Conservation (phyloP, 768 basidiomycete species). For the Tricholoma saponaceum region DNA sequence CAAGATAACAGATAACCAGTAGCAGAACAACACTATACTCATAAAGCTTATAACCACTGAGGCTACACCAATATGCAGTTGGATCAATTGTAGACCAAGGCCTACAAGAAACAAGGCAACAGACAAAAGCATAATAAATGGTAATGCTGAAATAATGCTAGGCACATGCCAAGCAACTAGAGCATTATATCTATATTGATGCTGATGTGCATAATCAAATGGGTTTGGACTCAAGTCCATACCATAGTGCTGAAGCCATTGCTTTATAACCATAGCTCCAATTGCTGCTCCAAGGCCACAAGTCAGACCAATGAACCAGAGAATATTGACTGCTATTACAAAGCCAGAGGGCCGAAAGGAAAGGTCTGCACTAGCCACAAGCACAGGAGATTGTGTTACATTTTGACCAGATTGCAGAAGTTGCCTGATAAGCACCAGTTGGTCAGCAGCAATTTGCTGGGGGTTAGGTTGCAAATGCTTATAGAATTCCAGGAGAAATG, state of each 20-base stretch:
- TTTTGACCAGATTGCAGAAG: slow-evolving; percentile 6
- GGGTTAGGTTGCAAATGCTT: slow-evolving; percentile 11
- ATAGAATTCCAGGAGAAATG: slow-evolving; percentile 18
- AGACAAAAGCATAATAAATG: slow-evolving; percentile 18
- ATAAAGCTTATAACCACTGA: slow-evolving; percentile 6
- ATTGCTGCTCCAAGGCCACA: slow-evolving; percentile 17
- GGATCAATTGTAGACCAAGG: slow-evolving; percentile 12
- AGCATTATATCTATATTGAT: slow-evolving; percentile 16
- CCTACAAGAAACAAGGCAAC: slow-evolving; percentile 17
- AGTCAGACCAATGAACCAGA: slow-evolving; percentile 15
- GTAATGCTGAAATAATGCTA: slow-evolving; percentile 15
- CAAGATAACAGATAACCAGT: slow-evolving; percentile 7
- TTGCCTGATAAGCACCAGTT: slow-evolving; percentile 6
- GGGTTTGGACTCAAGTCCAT: slow-evolving; percentile 11
- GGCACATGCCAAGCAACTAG: slow-evolving; percentile 16
- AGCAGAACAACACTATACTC: slow-evolving; percentile 7
- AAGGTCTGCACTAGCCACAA: not conserved
- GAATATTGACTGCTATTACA: slow-evolving; percentile 7
- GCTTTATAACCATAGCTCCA: slow-evolving; percentile 17
- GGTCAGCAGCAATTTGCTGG: slow-evolving; percentile 4
- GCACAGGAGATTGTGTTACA: not conserved
- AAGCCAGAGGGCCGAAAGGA: not conserved
- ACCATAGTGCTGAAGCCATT: slow-evolving; percentile 15
- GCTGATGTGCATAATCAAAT: slow-evolving; percentile 13
- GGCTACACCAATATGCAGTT: slow-evolving; percentile 9